Base-by-base conservation (phyloP, 2,329 filamentous ascomycete species). In the Neoarthrinium moseri region DNA sequence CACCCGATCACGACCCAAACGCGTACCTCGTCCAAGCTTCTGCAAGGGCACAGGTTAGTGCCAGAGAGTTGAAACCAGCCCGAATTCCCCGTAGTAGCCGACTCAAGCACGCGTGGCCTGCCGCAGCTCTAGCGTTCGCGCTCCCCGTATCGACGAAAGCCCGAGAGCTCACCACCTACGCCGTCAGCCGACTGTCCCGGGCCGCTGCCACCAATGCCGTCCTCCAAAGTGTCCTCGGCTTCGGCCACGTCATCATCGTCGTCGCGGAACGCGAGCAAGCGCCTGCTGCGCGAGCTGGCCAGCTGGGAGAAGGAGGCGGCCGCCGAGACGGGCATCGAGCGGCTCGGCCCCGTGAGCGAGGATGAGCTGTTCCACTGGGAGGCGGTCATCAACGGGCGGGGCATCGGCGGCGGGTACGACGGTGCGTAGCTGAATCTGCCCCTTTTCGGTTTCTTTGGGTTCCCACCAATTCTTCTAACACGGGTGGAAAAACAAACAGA, bases 341-440 rank as follows among this genome's bases (percentile, higher is more conserved):
- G 80, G 11, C 74, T 84, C 4, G 78, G 77, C 0, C 78, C 80
- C 18, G 68, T 72, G 29, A 62, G 60, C 51, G 78, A 80, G 49
- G 72, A 72, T n/a, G 72, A 81, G 57, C 62, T 85, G 45, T 66
- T 83, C 50, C 63, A 62, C 39, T 83, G 81, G 78, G 73, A 81
- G 63, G 74, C 79, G 22, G 78, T 84, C 43, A 72, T 85, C 45
- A 81, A 80, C 54, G 81, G 80, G n/a, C 64, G 67, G 46, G 79
- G 73, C 15, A 61, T 83, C 18, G 78, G 77, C 2, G 62, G 59
- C 23, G 80, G 80, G 8, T 83, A 83, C 49, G 78, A 83, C 50
- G 72, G 79, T 81, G 54, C 41, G 67, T 61, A 29, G 33, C 22
- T 18, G 2, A 43, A 32, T 35, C 35, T 26, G 21, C 30, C 30